phyloP scores from a whole-genome alignment of 2,329 filamentous ascomycete genomes.

The Leptographium radiaticola region DNA sequence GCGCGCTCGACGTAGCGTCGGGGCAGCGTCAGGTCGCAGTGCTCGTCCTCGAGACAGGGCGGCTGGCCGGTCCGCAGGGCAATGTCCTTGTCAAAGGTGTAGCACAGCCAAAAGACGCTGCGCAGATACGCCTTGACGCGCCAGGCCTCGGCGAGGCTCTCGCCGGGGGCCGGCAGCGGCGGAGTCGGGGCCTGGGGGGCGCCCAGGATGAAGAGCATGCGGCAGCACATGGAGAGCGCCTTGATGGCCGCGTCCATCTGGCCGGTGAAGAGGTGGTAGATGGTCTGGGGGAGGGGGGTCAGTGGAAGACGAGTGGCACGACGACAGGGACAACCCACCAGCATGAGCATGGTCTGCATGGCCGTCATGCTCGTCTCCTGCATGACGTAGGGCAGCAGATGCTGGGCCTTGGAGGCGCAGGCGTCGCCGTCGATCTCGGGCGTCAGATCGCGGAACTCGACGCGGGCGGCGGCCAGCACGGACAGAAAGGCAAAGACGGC shows the following conservation, averaged over 20 bases:
- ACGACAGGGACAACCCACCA: conserved; percentile 25
- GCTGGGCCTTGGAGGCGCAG: conserved; percentile 26
- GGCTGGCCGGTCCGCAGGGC: conserved; percentile 39
- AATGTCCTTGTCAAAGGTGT: conserved; percentile 42
- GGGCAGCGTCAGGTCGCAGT: conserved; percentile 39
- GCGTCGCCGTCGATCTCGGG: conserved; percentile 24
- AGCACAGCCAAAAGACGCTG: conserved; percentile 40
- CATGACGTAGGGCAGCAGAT: conserved; percentile 27
- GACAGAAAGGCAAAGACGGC: conserved; percentile 37
- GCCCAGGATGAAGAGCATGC: conserved; percentile 34
- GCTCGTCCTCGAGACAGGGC: conserved; percentile 33
- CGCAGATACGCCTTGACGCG: conserved; percentile 22
- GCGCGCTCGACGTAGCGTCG: neutral
- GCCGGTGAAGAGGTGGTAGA: conserved; percentile 23
- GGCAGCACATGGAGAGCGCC: conserved; percentile 30
- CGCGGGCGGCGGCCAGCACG: conserved; percentile 15
- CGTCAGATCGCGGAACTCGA: neutral
- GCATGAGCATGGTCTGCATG: conserved; percentile 31
- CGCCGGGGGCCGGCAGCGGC: neutral
- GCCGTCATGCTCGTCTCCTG: conserved; percentile 29
- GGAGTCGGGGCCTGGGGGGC: conserved; percentile 13
- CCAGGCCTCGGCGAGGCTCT: conserved; percentile 1
- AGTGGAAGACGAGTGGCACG: neutral
- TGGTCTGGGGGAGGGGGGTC: neutral
- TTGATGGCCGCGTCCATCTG: conserved; percentile 31